A percentile compares a stretch with the other conserved stretches of the same genome.
Evolutionary conservation across 805 yeast genomes (phyloP).

Genomic region (Sugiyamaella marilandica): DNA sequence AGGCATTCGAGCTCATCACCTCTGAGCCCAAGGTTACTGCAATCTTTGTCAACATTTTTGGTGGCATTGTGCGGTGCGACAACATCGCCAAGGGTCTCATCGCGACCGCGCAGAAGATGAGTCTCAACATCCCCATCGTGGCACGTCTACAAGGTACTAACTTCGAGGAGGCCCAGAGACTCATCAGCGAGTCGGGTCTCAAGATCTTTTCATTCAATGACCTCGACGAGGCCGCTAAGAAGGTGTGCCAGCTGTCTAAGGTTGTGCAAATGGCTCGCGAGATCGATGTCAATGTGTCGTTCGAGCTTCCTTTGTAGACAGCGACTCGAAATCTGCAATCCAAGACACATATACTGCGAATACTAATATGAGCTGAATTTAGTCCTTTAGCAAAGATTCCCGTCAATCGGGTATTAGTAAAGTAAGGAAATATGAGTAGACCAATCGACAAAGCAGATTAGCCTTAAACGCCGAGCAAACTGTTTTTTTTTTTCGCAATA

Average conservation of each 20-base stretch:
- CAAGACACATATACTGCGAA: neutral
- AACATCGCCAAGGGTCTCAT: constrained; percentile 95
- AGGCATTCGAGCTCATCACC: constrained; percentile 90
- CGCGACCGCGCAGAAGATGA: constrained; percentile 88
- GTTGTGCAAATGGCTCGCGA: constrained; percentile 46
- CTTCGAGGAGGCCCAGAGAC: constrained; percentile 78
- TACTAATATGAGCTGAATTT: neutral
- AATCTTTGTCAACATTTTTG: constrained; percentile 96
- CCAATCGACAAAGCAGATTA: too few relatives aligned
- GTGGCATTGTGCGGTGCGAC: constrained; percentile 99
- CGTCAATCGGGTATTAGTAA: too few relatives aligned
- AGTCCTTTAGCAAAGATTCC: too few relatives aligned
- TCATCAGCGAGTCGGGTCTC: constrained; percentile 83
- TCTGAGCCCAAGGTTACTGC: constrained; percentile 87
- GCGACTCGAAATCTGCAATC: neutral
- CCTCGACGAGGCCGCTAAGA: constrained; percentile 95
- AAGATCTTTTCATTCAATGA: constrained; percentile 89
- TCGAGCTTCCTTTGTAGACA: constrained; percentile 42
- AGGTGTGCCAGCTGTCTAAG: constrained; percentile 72
- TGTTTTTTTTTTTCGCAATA: too few relatives aligned
- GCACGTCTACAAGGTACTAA: constrained; percentile 99
- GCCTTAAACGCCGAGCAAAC: too few relatives aligned
- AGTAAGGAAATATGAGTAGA: too few relatives aligned
- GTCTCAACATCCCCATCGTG: constrained; percentile 88
- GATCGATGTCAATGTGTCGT: constrained; percentile 45